Evolutionary conservation across 148 eudicot species (phyloP).

Genomic region (Cornus kousa): DNA sequence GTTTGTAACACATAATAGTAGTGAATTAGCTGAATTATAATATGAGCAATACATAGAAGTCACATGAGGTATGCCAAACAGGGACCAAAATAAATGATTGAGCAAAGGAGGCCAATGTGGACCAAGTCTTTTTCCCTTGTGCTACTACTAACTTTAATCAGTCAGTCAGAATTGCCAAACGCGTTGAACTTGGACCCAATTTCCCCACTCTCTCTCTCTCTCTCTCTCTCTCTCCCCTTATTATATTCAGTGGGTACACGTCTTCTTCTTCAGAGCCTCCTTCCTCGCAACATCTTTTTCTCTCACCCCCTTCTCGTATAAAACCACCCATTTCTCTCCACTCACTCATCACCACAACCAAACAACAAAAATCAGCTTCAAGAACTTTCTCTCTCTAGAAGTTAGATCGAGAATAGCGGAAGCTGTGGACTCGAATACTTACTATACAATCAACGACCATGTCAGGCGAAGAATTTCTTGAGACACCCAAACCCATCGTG

Average conservation of each 20-base stretch:
- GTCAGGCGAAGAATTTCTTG: conserved; percentile 3
- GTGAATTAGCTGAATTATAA: too few species aligned
- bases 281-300: conserved; percentile 22
- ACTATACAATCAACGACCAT: background rate
- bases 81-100: background rate
- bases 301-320: conserved; percentile 15
- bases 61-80: too few species aligned
- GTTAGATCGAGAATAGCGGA: background rate
- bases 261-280: conserved; percentile 7
- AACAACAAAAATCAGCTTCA: background rate
- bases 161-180: conserved; percentile 22
- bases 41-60: too few species aligned
- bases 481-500: conserved; percentile 19
- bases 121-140: conserved; percentile 8
- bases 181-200: conserved; percentile 29
- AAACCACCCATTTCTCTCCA: background rate
- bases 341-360: background rate
- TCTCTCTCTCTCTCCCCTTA: conserved; percentile 3
- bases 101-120: conserved; percentile 5
- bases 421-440: background rate
- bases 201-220: background rate
- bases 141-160: background rate
- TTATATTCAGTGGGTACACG: conserved; percentile 18
- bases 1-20: too few species aligned
- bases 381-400: background rate